Conservation (phyloP, 495 filamentous ascomycete species). For the Hypoxylon lienhwacheense region DNA sequence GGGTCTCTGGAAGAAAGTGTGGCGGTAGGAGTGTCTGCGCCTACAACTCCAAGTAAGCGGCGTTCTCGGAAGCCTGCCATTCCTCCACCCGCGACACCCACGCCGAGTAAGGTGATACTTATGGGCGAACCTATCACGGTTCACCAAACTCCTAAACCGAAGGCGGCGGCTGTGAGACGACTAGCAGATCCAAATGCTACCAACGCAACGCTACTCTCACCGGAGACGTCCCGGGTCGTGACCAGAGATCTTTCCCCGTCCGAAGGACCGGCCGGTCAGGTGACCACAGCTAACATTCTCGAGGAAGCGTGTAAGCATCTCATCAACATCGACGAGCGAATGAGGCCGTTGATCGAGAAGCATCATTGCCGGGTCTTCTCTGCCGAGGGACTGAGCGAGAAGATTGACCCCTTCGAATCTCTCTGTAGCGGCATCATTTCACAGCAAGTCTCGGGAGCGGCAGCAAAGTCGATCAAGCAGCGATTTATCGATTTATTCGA, state of each 20-base stretch:
- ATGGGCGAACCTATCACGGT: conserved; percentile 34
- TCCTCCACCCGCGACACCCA: conserved; percentile 44
- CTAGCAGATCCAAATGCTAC: conserved; percentile 54
- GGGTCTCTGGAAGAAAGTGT: conserved; percentile 11
- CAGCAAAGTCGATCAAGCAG: conserved; percentile 81
- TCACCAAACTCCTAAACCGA: conserved; percentile 37
- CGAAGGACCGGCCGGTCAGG: conserved; percentile 53
- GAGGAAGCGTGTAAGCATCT: conserved; percentile 78
- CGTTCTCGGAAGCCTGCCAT: conserved; percentile 29
- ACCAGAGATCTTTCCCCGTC: conserved; percentile 64
- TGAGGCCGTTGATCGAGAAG: conserved; percentile 70
- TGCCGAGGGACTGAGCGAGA: conserved; percentile 76
- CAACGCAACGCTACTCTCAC: conserved; percentile 79
- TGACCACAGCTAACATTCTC: conserved; percentile 73
- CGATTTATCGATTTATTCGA: conserved; percentile 83
- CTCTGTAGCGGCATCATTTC: conserved; percentile 86
- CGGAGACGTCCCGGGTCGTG: conserved; percentile 70
- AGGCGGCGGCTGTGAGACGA: conserved; percentile 44
- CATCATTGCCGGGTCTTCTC: conserved; percentile 81
- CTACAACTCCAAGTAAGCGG: conserved; percentile 42
- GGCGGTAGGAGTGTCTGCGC: conserved; percentile 13
- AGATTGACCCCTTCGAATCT: conserved; percentile 83
- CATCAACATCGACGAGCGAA: conserved; percentile 70
- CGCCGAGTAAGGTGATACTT: conserved; percentile 41
- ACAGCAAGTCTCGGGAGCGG: conserved; percentile 92